Evolutionary conservation across 2,329 filamentous ascomycete genomes (phyloP).

Genomic region (Colletotrichum sansevieriae): DNA sequence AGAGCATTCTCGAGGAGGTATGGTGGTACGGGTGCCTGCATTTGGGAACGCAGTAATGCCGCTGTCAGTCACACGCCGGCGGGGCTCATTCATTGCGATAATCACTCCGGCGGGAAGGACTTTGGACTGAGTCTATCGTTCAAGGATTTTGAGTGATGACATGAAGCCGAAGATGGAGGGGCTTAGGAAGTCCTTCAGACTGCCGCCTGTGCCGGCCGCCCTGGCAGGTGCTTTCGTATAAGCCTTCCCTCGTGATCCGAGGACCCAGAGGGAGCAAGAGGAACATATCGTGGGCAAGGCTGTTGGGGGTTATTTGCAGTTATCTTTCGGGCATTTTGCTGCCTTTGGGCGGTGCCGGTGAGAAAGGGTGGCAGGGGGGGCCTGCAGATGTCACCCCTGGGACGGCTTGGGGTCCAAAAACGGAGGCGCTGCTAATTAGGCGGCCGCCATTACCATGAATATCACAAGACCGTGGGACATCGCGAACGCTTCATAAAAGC

Average conservation of each 20-base stretch:
- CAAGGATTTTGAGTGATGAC: not conserved
- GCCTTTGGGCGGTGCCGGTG: not conserved
- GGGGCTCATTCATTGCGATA: not conserved
- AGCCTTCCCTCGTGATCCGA: constrained; percentile 1
- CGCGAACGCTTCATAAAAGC: constrained; percentile 6
- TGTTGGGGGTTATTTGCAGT: not conserved
- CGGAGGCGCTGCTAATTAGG: constrained; percentile 19
- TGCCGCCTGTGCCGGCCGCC: not conserved
- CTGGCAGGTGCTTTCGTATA: not conserved
- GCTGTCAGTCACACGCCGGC: constrained; percentile 32
- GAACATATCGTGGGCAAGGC: not conserved
- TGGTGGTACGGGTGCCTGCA: constrained; percentile 33
- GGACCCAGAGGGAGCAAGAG: too few relatives aligned
- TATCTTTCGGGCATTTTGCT: not conserved
- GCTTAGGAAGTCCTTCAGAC: not conserved
- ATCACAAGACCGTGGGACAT: not conserved
- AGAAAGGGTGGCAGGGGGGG: not conserved
- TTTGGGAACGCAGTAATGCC: constrained; percentile 3
- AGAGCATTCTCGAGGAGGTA: not conserved
- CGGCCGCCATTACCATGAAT: not conserved
- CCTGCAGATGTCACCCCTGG: not conserved
- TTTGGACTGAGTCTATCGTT: constrained; percentile 2
- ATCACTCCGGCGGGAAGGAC: not conserved
- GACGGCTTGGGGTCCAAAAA: constrained; percentile 1
- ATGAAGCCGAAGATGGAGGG: not conserved